These are phyloP conservation scores for Evansstolkia leycettana DNA, from an alignment of 495 filamentous ascomycete species.

Conservation along the genomic window DNA sequence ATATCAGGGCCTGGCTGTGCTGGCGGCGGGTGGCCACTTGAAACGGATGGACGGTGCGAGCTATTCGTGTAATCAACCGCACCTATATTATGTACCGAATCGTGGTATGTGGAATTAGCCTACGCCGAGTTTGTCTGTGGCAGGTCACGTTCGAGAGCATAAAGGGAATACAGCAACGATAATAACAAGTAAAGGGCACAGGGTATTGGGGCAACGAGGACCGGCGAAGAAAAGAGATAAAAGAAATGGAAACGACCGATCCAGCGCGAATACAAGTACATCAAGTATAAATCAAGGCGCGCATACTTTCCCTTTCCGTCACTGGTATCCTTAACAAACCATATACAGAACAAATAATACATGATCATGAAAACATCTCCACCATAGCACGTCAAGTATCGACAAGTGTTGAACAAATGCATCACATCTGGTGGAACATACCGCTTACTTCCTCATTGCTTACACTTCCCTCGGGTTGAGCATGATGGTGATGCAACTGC, in stretches of 20 bases:
- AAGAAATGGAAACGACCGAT: conserved; percentile 12
- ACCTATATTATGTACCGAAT: conserved; percentile 22
- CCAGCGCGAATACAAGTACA: conserved; percentile 15
- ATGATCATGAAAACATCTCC: background rate
- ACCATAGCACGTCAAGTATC: background rate
- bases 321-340: no score
- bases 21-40: conserved; percentile 10
- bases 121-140: conserved; percentile 23
- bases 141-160: conserved; percentile 5
- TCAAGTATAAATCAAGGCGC: conserved; percentile 7
- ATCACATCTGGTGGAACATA: conserved; percentile 80
- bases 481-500: conserved; percentile 69
- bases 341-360: background rate
- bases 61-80: conserved; percentile 22
- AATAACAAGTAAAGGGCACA: background rate
- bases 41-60: conserved; percentile 17
- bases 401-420: conserved; percentile 4
- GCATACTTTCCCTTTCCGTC: conserved; percentile 1
- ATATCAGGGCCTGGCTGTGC: conserved; percentile 36
- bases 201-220: conserved; percentile 2
- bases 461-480: conserved; percentile 59
- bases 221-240: conserved; percentile 12
- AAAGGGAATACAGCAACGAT: background rate
- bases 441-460: conserved; percentile 78
- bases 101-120: conserved; percentile 24